phyloP scores from a whole-genome alignment of 495 filamentous ascomycete species.

The Schizothecium vesticola region DNA sequence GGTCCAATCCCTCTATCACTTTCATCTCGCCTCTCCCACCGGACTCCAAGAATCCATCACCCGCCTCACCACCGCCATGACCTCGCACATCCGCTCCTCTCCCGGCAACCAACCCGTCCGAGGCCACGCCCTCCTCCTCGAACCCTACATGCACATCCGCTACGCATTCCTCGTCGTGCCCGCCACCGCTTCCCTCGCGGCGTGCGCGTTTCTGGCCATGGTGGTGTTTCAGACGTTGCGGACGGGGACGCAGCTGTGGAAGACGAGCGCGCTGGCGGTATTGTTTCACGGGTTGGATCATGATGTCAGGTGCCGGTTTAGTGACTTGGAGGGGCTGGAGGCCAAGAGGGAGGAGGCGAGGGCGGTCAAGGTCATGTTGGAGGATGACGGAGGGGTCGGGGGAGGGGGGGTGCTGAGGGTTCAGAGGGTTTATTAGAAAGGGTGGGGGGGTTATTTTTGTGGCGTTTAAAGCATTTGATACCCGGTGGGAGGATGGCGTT shows the following conservation, averaged over 20 bases:
- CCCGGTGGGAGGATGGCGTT: background rate
- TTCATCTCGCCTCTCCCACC: constrained; percentile 24
- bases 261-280: constrained; percentile 22
- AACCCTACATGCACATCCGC: constrained; percentile 11
- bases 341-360: constrained; percentile 20
- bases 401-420: constrained; percentile 6
- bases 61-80: constrained; percentile 12
- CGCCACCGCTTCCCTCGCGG: background rate
- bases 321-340: constrained; percentile 9
- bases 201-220: constrained; percentile 10
- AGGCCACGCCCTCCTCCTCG: constrained; percentile 1
- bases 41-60: constrained; percentile 20
- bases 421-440: constrained; percentile 1
- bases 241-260: constrained; percentile 18
- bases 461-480: background rate
- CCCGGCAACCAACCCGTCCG: background rate
- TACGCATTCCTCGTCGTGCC: constrained; percentile 12
- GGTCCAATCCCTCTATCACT: constrained; percentile 28
- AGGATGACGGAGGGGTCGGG: background rate
- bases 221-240: constrained; percentile 7
- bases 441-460: background rate
- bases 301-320: constrained; percentile 14
- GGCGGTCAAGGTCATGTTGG: constrained; percentile 14
- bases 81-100: background rate
- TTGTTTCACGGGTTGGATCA: constrained; percentile 24